Conservation (phyloP, 2,329 filamentous ascomycete genomes). For the Nigrospora osmanthi region DNA sequence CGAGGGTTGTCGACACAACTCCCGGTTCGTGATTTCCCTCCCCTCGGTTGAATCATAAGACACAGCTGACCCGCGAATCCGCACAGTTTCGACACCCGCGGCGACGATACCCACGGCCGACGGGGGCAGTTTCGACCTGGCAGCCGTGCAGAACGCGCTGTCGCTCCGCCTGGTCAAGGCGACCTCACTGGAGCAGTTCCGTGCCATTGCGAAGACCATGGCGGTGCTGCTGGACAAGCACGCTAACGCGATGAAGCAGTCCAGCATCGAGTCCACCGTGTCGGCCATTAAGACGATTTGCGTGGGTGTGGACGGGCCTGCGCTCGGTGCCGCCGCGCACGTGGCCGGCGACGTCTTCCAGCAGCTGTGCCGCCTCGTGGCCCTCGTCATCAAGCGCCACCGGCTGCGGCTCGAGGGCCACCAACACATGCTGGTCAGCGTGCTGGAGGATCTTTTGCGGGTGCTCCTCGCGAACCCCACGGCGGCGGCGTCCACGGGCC, state of each 20-base stretch:
- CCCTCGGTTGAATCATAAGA: neutral
- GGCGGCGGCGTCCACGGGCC: constrained; percentile 9
- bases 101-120: neutral
- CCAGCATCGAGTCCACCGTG: constrained; percentile 48
- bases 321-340: constrained; percentile 11
- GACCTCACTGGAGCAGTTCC: constrained; percentile 17
- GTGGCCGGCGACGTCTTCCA: constrained; percentile 30
- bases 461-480: constrained; percentile 36
- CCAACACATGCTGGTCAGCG: constrained; percentile 48
- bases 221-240: constrained; percentile 41
- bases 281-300: constrained; percentile 31
- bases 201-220: constrained; percentile 15
- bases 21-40: neutral
- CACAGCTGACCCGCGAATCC: neutral
- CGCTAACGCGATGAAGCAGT: constrained; percentile 44
- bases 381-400: constrained; percentile 50
- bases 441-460: constrained; percentile 47
- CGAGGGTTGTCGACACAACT: constrained; percentile 4
- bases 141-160: constrained; percentile 14
- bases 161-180: constrained; percentile 12
- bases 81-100: neutral
- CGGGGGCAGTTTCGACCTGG: constrained; percentile 13
- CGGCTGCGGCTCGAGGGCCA: constrained; percentile 54
- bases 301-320: constrained; percentile 10
- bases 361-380: constrained; percentile 44